These are phyloP conservation scores for Paramyrothecium sp. DNA, from an alignment of 2,329 filamentous ascomycete species.

Conservation along the genomic window DNA sequence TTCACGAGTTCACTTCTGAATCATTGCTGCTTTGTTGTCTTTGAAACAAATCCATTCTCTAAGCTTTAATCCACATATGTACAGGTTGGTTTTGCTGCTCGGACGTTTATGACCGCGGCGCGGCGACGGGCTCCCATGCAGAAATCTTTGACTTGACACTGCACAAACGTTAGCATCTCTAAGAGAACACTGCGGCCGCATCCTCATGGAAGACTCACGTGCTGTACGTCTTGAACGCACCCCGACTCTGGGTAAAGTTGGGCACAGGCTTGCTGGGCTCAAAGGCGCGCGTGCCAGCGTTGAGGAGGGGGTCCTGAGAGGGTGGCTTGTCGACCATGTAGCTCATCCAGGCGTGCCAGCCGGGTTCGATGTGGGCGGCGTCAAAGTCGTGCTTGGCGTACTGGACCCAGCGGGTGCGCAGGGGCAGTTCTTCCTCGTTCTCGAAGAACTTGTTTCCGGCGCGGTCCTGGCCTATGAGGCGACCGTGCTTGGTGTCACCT, in stretches of 20 bases:
- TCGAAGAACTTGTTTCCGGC: slow-evolving; percentile 98
- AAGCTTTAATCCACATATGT: slow-evolving; percentile 25
- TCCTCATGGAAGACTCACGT: slow-evolving; percentile 64
- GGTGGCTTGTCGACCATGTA: slow-evolving; percentile 90
- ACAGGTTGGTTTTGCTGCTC: slow-evolving; percentile 17
- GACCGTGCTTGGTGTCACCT: slow-evolving; percentile 97
- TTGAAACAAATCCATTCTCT: slow-evolving; percentile 13
- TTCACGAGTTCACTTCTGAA: neutral
- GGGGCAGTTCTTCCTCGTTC: slow-evolving; percentile 91
- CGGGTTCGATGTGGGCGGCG: slow-evolving; percentile 83
- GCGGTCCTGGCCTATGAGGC: slow-evolving; percentile 78
- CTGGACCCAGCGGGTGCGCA: slow-evolving; percentile 96
- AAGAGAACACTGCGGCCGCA: neutral
- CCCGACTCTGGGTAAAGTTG: slow-evolving; percentile 73
- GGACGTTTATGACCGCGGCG: slow-evolving; percentile 26
- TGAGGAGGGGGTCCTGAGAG: slow-evolving; percentile 69
- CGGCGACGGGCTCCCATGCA: slow-evolving; percentile 49
- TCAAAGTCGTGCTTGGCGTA: slow-evolving; percentile 88
- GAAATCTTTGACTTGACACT: slow-evolving; percentile 55
- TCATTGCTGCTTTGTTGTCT: slow-evolving; percentile 8
- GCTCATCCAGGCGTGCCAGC: slow-evolving; percentile 98
- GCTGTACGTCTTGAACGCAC: slow-evolving; percentile 88
- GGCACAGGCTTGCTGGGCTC: slow-evolving; percentile 70
- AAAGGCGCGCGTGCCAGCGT: slow-evolving; percentile 68
- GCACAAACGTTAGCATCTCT: slow-evolving; percentile 13